Base-by-base conservation (phyloP, 352 stramenopile genomes). In the Thraustochytrium sp. region DNA sequence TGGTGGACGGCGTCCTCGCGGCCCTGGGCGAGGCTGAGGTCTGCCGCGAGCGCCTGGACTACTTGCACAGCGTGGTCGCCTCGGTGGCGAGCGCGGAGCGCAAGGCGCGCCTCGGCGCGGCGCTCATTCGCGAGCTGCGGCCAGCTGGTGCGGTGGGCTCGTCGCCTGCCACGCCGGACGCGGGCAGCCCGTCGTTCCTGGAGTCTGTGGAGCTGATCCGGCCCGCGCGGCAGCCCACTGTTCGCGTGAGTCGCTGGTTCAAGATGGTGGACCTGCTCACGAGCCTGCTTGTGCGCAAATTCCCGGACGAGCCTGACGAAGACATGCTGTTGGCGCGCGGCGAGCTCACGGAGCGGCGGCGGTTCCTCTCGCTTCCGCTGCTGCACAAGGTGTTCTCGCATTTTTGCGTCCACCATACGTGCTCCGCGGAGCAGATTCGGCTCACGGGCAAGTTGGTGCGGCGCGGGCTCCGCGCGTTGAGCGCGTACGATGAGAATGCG, bases 381-480 rank as follows among this genome's bases (percentile, higher is more conserved):
- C 74, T 82, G 23, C 74, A 82, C 74, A 73, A 65, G 46, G 55
- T 82, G 18, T 82, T 82, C 34, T 73, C 74, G 74, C 74, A 76
- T 37, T 82, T 82, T 82, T 82, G 74, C 56, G 74, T 82, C n/a
- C 53, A 82, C 11, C 74, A 82, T 4, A 82, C 74, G 13, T 82
- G 74, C 54, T 82, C 74, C 26, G 74, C 74, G 4, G 74, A 82
- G 55, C 74, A 82, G 40, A 82, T 76, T 18, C 51, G 74, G 13
- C 18, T 82, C 36, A 82, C 74, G 9, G 74, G 74, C 37, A 82
- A 82, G 34, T 51, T 82, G 2, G 74, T 82, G 16, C 49, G 74
- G n/a, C 49, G 74, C 11, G 74, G 74, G 21, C 37, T 82, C 18
- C 74, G 74, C 31, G 51, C 37, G 1, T 21, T 82, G 21, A 82